Evolutionary conservation across 1,284 basidiomycete genomes (phyloP), one percentile per base, ranked within the genome.

Genomic region (Trichosporon sp.): DNA sequence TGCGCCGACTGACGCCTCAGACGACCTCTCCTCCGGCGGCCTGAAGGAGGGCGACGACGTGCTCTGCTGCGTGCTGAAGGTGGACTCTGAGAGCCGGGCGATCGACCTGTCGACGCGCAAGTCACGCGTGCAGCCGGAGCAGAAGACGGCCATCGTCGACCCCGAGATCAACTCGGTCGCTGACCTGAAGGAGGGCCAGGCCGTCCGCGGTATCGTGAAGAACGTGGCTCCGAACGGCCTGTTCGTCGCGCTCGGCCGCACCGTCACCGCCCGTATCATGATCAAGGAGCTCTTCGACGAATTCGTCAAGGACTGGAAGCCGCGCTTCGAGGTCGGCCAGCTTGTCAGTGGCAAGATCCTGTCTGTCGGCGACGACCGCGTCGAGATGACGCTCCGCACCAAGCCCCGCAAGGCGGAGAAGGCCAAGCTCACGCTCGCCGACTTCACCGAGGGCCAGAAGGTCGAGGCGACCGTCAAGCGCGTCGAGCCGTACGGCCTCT

Each of bases 271-370:
- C 60, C 87, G 95, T 23, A 89, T 98, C 25, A 93, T 95, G 80
- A 98, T 98, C 77, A 89, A 87, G 76, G 92, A 97, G 80, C 84
- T 96, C 32, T 92, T 95, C 77, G 89, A 95, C 77, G 88, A 92
- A 74, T 96, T 86, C 78, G 86, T 96, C 70, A 95, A 97, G 80
- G 95, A 98, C 60, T 99, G 95, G 95, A 89, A 95, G 81, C 81
- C 84, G 34, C 85, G 84, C 4, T 98, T 98, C 79, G 82, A 86
- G 64, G 82, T 85, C 49, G 89, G 91, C 70, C 92, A 97, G 74
- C 79, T 97, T 4, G 92, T 98, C 19, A 87, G 87, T 64, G 95
- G 94, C 60, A 88, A 90, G 63, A 86, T 98, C 72, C 79, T 91
- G 29, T 87, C 90, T 63, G 81, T 92, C 66, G 86, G 95, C 74